Evolutionary conservation across 2,329 filamentous ascomycete genomes (phyloP).

Genomic region (Acarospora socialis): DNA sequence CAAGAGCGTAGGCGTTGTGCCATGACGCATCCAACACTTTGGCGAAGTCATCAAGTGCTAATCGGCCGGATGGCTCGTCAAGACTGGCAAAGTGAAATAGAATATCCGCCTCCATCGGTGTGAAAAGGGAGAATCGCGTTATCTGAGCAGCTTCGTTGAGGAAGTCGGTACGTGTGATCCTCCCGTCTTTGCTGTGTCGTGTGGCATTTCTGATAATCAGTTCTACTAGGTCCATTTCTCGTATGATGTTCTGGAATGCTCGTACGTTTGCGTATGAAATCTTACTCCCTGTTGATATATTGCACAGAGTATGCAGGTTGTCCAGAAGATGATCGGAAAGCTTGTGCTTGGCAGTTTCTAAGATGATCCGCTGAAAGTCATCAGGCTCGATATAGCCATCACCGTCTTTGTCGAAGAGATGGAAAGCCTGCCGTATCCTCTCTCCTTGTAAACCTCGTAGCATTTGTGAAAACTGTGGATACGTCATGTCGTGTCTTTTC

Average conservation of each 20-base stretch:
- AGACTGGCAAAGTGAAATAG: constrained; percentile 96
- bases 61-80: constrained; percentile 72
- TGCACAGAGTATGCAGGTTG: constrained; percentile 84
- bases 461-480: constrained; percentile 97
- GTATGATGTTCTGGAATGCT: constrained; percentile 95
- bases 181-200: constrained; percentile 69
- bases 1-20: constrained; percentile 51
- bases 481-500: constrained; percentile 81
- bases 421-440: constrained; percentile 88
- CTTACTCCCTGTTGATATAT: constrained; percentile 80
- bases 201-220: constrained; percentile 81
- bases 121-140: constrained; percentile 90
- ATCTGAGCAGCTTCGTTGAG: constrained; percentile 82
- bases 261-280: constrained; percentile 96
- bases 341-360: constrained; percentile 87
- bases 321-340: constrained; percentile 89
- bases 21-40: constrained; percentile 92
- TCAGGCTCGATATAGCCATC: constrained; percentile 93
- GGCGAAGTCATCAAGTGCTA: constrained; percentile 72
- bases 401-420: constrained; percentile 74
- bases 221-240: constrained; percentile 95
- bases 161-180: constrained; percentile 89
- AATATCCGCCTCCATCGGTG: constrained; percentile 96
- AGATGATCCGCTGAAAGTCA: constrained; percentile 92
- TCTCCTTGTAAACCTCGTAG: constrained; percentile 90